A percentile compares a stretch with the other conserved stretches of the same genome.
These are phyloP conservation scores for Candida koratica DNA, from an alignment of 805 yeast genomes.

Conservation along the genomic window DNA sequence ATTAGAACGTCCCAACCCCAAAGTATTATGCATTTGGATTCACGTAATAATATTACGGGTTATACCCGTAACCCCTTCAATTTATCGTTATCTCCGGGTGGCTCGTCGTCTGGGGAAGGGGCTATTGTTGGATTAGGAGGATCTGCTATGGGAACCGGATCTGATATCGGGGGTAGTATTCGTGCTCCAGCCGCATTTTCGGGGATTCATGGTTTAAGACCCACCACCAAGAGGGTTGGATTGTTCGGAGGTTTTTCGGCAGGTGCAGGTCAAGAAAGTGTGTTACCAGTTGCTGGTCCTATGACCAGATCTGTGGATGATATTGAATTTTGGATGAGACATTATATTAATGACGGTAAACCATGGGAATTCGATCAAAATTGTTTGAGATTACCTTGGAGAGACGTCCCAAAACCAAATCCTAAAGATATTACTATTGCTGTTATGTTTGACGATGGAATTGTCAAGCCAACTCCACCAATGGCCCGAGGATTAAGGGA, in stretches of 20 bases:
- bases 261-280: conserved; percentile 62
- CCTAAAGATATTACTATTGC: conserved; percentile 53
- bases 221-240: conserved; percentile 36
- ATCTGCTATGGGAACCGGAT: conserved; percentile 37
- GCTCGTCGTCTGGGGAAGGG: conserved; percentile 45
- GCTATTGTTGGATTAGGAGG: conserved; percentile 41
- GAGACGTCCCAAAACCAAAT: conserved; percentile 37
- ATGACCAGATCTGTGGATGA: conserved; percentile 62
- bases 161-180: conserved; percentile 44
- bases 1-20: conserved; percentile 45
- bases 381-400: conserved; percentile 52
- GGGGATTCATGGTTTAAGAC: conserved; percentile 41
- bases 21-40: conserved; percentile 43
- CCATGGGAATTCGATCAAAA: conserved; percentile 57
- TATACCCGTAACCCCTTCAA: conserved; percentile 37
- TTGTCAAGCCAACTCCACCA: conserved; percentile 67
- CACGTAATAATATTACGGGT: conserved; percentile 38
- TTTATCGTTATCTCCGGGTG: conserved; percentile 38
- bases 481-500: conserved; percentile 51
- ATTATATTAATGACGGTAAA: conserved; percentile 56
- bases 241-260: conserved; percentile 47
- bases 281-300: conserved; percentile 67
- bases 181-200: conserved; percentile 43
- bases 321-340: conserved; percentile 63
- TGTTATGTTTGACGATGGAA: conserved; percentile 59